Base-by-base conservation (phyloP, 495 filamentous ascomycete genomes). In the Neurospora tetraspora region DNA sequence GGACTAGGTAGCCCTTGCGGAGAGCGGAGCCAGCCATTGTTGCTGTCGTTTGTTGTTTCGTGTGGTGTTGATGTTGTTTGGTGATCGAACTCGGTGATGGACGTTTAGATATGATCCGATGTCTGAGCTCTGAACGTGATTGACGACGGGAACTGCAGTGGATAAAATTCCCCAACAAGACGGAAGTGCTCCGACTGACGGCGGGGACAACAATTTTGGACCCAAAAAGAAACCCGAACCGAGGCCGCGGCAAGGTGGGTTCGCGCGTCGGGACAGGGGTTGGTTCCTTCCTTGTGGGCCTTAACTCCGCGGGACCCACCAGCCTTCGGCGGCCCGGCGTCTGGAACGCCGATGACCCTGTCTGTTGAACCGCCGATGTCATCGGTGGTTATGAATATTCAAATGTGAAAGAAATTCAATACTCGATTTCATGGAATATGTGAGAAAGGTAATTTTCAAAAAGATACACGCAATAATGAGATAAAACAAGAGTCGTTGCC, bases 1-100 rank as follows among this genome's bases (percentile, higher is more conserved):
- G 80, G 80, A 92, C 86, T 47, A 98, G 89, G 83, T 97, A 97
- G 76, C 80, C 83, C 69, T 82, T 87, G 74, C 84, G 86, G 76
- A 79, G 72, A 38, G 78, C 75, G 69, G 80, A 82, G n/a, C 77
- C 68, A 70, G 69, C 74, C 71, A 73, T 31, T 71, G 18, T 39
- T 47, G 40, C 61, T 12, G 53, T 65, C 40, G 65, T 39, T 23
- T 45, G 47, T 10, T 2, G 8, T 39, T 14, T 61, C 1, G 23
- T 34, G 12, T 61, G 1, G 27, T 59, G 11, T 14, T 10, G 11
- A 31, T 59, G n/a, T 59, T 5, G 45, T 53, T 40, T 39, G 11
- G 38, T 39, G 39, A 12, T 12, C 39, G 11, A 11, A 39, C 39
- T 39, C n/a, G 40, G 40, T 14, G n/a, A n/a, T n/a, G n/a, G 18